Percentiles rank a stretch among this genome's conserved stretches.
phyloP scores from a whole-genome alignment of 2,329 filamentous ascomycete species.

The Sphaerulina vaccinii region DNA sequence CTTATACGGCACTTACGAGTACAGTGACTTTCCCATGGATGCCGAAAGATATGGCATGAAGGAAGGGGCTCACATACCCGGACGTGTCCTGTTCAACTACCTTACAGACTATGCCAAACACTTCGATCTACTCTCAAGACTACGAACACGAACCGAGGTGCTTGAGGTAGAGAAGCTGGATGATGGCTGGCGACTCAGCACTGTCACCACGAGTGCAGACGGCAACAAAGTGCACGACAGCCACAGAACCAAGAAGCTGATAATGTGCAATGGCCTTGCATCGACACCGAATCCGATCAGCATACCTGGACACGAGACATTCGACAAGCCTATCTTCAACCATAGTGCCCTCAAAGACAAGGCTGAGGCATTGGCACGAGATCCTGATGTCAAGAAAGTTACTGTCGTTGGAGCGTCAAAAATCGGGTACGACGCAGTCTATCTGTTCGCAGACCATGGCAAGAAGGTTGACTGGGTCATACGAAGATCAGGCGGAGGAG shows the following conservation, averaged over 20 bases:
- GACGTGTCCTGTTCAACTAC: constrained; percentile 56
- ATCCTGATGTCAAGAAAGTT: constrained; percentile 44
- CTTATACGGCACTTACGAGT: constrained; percentile 69
- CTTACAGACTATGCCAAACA: constrained; percentile 55
- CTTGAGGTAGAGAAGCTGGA: constrained; percentile 44
- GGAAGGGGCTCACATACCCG: constrained; percentile 59
- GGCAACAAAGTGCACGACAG: background rate
- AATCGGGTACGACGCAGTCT: constrained; percentile 62
- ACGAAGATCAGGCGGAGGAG: constrained; percentile 55
- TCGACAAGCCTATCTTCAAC: constrained; percentile 56
- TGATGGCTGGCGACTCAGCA: constrained; percentile 22
- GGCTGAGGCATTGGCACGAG: constrained; percentile 39
- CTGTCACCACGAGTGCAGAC: constrained; percentile 9
- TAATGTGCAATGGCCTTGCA: constrained; percentile 61
- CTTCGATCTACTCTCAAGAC: constrained; percentile 49
- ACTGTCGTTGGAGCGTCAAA: constrained; percentile 61
- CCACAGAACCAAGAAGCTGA: constrained; percentile 47
- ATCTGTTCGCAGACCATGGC: constrained; percentile 54
- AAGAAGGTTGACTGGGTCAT: constrained; percentile 57
- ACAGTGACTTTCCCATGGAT: constrained; percentile 67
- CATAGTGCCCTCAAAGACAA: constrained; percentile 50
- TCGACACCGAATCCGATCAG: constrained; percentile 56
- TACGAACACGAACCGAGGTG: constrained; percentile 53
- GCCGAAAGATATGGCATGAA: constrained; percentile 44
- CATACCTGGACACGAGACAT: constrained; percentile 50